Evolutionary conservation across 768 basidiomycete species (phyloP).

Genomic region (Leccinum ochraceum): DNA sequence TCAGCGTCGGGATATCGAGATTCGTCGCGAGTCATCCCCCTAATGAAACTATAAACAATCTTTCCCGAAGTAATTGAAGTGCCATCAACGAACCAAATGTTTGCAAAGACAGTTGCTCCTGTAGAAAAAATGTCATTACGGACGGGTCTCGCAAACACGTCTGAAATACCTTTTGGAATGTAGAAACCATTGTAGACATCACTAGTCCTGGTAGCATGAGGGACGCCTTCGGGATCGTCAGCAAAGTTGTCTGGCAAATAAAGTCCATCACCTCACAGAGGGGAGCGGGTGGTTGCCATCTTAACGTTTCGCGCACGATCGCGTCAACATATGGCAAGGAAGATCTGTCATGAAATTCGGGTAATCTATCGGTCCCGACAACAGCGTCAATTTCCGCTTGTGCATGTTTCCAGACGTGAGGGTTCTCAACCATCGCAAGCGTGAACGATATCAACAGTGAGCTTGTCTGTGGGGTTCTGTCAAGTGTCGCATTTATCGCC

Average conservation of each 20-base stretch:
- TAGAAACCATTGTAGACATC: slow-evolving; percentile 46
- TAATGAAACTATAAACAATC: neutral
- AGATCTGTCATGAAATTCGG: slow-evolving; percentile 9
- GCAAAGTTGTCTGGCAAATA: neutral
- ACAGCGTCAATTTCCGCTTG: slow-evolving; percentile 13
- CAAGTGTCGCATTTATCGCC: neutral
- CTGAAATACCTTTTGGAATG: slow-evolving; percentile 47
- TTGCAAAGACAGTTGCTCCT: slow-evolving; percentile 18
- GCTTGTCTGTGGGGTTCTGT: slow-evolving; percentile 2
- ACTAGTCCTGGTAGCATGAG: slow-evolving; percentile 33
- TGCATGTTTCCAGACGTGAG: slow-evolving; percentile 9
- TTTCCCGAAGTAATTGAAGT: neutral
- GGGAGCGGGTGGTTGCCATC: slow-evolving; percentile 15
- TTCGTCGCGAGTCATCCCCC: slow-evolving; percentile 26
- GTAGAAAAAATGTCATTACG: neutral
- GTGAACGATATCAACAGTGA: slow-evolving; percentile 4
- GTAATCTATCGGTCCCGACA: slow-evolving; percentile 8
- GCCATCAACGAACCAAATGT: slow-evolving; percentile 12
- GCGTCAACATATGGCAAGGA: slow-evolving; percentile 15
- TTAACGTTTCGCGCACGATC: slow-evolving; percentile 12
- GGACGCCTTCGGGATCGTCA: slow-evolving; percentile 7
- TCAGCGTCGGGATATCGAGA: slow-evolving; percentile 18
- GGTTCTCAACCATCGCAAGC: slow-evolving; percentile 18
- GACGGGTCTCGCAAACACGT: neutral
- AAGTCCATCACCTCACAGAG: slow-evolving; percentile 1